Evolutionary conservation across 2,329 filamentous ascomycete species (phyloP), one percentile per base, ranked within the genome.

Genomic region (Capronia coronata): DNA sequence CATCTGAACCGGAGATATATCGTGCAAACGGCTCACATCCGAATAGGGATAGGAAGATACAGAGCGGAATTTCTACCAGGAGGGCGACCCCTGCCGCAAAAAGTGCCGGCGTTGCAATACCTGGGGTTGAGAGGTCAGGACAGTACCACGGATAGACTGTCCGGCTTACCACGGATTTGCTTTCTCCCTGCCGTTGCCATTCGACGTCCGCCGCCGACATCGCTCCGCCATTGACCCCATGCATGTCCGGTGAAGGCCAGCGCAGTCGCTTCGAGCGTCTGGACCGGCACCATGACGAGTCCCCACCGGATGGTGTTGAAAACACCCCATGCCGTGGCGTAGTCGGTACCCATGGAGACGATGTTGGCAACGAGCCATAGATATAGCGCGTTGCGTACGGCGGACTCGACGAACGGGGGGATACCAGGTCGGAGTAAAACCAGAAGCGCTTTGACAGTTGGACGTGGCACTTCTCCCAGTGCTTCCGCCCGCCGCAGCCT

Each of bases 241-340:
- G 65, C 66, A 56, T 87, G 83, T 0, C 83, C 82, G 13, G 85
- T 71, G 59, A 86, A 87, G 0, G 80, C 72, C 0, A 84, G 67
- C 0, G 80, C 73, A 0, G 83, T 83, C 1, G 78, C 78, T 63
- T 88, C 82, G 0, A 87, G 68, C 0, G 82, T 75, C 52, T 80
- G 76, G 0, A 87, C 80, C 0, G 83, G 83, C 0, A 87, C 82
- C 83, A 87, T 88, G 23, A 87, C 69, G 1, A 87, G 68, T 0
- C 83, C 84, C 83, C 83, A 87, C 11, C 83, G 75, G 35, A 87
- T 87, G 0, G 82, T 87, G 48, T 77, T 84, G 68, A 88, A 88
- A 8, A 87, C 71, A 1, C 82, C 80, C 83, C 83, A 88, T 0
- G 83, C 82, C 0, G 83, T 87, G 0, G 82, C 79, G 62, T 87